Evolutionary conservation across 169 alveolate genomes (phyloP).

Genomic region (Plasmodium malariae): DNA sequence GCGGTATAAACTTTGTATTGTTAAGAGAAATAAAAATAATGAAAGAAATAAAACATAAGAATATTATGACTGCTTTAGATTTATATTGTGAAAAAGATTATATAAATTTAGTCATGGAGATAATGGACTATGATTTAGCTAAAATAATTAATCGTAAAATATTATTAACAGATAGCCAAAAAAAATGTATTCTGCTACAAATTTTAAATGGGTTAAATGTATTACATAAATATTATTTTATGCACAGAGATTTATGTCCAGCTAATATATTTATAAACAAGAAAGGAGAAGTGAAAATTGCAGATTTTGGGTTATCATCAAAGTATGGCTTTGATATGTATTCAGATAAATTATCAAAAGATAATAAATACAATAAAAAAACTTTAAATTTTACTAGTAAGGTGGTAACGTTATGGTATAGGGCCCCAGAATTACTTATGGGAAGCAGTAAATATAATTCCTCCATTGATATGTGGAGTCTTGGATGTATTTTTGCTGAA

Average conservation of each 20-base stretch:
- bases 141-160: conserved; percentile 90
- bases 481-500: conserved; percentile 96
- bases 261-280: conserved; percentile 88
- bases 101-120: conserved; percentile 93
- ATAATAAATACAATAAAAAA: conserved; percentile 78
- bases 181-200: conserved; percentile 90
- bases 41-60: conserved; percentile 91
- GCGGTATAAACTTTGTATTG: conserved; percentile 93
- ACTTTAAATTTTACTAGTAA: conserved; percentile 88
- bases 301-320: conserved; percentile 93
- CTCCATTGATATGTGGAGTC: conserved; percentile 96
- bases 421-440: conserved; percentile 96
- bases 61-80: conserved; percentile 91
- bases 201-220: conserved; percentile 84
- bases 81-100: conserved; percentile 89
- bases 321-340: conserved; percentile 81
- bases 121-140: conserved; percentile 94
- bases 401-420: conserved; percentile 95
- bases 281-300: conserved; percentile 89
- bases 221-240: conserved; percentile 84
- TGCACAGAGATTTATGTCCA: conserved; percentile 91
- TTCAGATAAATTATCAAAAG: conserved; percentile 75
- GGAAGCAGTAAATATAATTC: conserved; percentile 92
- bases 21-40: conserved; percentile 94
- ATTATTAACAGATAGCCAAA: conserved; percentile 91